These are phyloP conservation scores for Diaporthe capsici DNA, from an alignment of 2,329 filamentous ascomycete genomes.

Conservation along the genomic window DNA sequence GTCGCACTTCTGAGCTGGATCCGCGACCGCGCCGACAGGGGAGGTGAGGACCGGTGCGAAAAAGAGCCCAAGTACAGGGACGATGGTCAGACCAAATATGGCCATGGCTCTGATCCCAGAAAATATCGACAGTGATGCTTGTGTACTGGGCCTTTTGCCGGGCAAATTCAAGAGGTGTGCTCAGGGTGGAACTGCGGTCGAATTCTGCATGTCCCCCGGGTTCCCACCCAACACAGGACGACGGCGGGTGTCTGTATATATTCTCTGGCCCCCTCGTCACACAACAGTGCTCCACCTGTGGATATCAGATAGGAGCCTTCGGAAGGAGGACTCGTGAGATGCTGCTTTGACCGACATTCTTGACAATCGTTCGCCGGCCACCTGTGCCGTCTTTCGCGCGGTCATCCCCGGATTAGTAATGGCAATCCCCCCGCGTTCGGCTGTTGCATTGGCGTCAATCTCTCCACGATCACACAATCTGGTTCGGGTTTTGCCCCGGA, in stretches of 20 bases:
- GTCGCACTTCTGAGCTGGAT: neutral
- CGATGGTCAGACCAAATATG: neutral
- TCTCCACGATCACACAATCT: neutral
- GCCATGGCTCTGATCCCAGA: neutral
- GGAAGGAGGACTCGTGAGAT: neutral
- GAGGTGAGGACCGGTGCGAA: neutral
- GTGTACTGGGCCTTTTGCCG: neutral
- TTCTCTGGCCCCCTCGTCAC: neutral
- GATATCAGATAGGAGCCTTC: neutral
- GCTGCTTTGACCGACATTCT: neutral
- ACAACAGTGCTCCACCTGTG: neutral
- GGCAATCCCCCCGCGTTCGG: neutral
- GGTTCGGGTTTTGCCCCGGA: neutral
- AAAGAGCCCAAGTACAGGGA: neutral
- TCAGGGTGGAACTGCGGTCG: neutral
- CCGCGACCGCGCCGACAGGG: neutral
- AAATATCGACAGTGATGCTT: neutral
- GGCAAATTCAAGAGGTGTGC: neutral
- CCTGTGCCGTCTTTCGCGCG: neutral
- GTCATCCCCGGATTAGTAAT: neutral
- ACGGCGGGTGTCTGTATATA: neutral
- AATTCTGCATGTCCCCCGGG: neutral
- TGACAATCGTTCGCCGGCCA: neutral
- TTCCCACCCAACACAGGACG: neutral
- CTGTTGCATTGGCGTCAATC: neutral